Evolutionary conservation across 2,329 filamentous ascomycete genomes (phyloP), one percentile per base, ranked within the genome.

Genomic region (Arthroderma sp.): DNA sequence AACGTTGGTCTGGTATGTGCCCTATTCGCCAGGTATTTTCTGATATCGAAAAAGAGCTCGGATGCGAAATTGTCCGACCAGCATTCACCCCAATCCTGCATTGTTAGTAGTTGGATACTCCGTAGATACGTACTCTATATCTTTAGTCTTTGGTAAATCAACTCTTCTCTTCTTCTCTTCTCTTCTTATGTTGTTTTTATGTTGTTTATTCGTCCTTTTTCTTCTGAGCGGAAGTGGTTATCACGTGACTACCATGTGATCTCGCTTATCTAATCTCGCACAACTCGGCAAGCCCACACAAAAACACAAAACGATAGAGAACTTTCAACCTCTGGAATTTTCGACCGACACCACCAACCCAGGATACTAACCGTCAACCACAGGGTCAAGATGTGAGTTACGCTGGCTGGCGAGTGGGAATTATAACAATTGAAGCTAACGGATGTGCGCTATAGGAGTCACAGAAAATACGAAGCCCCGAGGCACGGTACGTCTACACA

Each of bases 401-500:
- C 13, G 15, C n/a, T 17, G 25, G 1, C 47, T 6, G 47, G 13
- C 2, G 19, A 25, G 19, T n/a, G 15, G 23, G 3, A 11, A 17
- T 31, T 13, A 51, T n/a, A 13, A 6, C 47, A 31, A 31, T 31
- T 28, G 41, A 47, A 47, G 41, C 41, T 47, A 23, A 47, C 41
- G 17, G 44, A 33, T 41, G 59, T 56, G 59, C 58, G 56, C 60
- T 65, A 28, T 61, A 76, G 74, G 74, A 75, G 73, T 74, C 82
- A 84, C 78, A 76, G 81, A 71, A 84, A 84, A 77, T 84, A 80
- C 77, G 83, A 94, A 84, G 91, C 91, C 76, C 91, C 91, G 74
- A 87, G 91, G 76, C 91, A 97, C 81, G 93, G 91, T 78, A 90
- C 86, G 76, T 81, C 93, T 25, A 35, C n/a, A 23, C 21, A 15